Percentiles rank a stretch among this genome's conserved stretches.
phyloP scores from a whole-genome alignment of 2,329 filamentous ascomycete genomes.

The Scolecobasidium constrictum region DNA sequence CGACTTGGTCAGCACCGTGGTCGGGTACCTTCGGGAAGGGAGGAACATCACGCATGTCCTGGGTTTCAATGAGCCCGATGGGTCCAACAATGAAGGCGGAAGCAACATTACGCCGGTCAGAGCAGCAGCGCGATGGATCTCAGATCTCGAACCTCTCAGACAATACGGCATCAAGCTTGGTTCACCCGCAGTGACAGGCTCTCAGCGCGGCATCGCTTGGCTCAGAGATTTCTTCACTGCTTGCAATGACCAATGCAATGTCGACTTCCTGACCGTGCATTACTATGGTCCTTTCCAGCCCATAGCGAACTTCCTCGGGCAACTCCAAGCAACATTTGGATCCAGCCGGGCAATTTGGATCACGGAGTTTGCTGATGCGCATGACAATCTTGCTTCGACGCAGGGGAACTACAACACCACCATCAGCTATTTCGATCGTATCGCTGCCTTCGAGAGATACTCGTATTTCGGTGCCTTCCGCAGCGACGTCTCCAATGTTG shows the following conservation, averaged over 20 bases:
- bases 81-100: not conserved
- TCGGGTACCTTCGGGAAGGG: not conserved
- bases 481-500: conserved; percentile 4
- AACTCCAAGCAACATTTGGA: not conserved
- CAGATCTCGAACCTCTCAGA: conserved; percentile 5
- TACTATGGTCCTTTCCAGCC: conserved; percentile 3
- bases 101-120: conserved; percentile 1
- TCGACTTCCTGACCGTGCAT: conserved; percentile 3
- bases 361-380: conserved; percentile 5
- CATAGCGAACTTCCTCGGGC: not conserved
- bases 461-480: conserved; percentile 8
- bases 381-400: not conserved
- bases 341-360: conserved; percentile 5
- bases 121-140: conserved; percentile 5
- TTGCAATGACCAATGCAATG: conserved; percentile 1
- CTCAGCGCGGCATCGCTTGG: not conserved
- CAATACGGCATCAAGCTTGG: conserved; percentile 6
- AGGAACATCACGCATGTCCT: conserved; percentile 5
- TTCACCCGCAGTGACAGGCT: conserved; percentile 4
- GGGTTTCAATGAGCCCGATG: conserved; percentile 7
- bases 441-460: conserved; percentile 1
- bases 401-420: not conserved
- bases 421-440: conserved; percentile 1
- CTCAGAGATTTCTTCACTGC: conserved; percentile 7
- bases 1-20: conserved; percentile 5